Evolutionary conservation across 1,139 yeast genomes (phyloP).

Genomic region (Magnusiomyces sp.): DNA sequence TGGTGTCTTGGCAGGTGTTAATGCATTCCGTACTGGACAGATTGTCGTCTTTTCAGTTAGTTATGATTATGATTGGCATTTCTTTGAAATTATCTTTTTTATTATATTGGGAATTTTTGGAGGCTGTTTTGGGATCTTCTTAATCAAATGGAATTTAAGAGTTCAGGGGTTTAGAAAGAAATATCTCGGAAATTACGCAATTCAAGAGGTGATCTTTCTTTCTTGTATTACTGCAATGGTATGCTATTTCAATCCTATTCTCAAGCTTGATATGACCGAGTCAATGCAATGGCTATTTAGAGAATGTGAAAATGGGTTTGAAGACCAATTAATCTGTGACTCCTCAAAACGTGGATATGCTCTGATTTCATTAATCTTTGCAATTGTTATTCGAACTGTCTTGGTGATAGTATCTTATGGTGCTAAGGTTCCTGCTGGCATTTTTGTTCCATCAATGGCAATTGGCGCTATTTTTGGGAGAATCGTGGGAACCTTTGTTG

Average conservation of each 20-base stretch:
- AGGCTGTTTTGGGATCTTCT: conserved; percentile 77
- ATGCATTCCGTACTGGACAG: conserved; percentile 93
- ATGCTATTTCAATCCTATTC: conserved; percentile 76
- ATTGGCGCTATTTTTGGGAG: conserved; percentile 94
- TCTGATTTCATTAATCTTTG: conserved; percentile 50
- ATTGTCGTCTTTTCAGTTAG: conserved; percentile 83
- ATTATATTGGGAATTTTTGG: conserved; percentile 80
- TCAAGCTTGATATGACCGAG: conserved; percentile 88
- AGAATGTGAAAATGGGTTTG: conserved; percentile 52
- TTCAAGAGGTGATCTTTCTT: conserved; percentile 63
- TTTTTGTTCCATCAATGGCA: conserved; percentile 95
- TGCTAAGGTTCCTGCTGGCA: conserved; percentile 89
- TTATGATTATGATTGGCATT: conserved; percentile 81
- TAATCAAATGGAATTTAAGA: conserved; percentile 69
- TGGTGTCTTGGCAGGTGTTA: conserved; percentile 56
- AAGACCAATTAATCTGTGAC: conserved; percentile 25
- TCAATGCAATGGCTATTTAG: conserved; percentile 84
- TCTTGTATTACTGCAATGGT: conserved; percentile 65
- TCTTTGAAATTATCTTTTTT: conserved; percentile 75
- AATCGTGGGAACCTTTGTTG: conserved; percentile 64
- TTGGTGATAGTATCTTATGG: conserved; percentile 84
- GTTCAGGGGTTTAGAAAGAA: conserved; percentile 73
- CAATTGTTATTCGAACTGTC: conserved; percentile 62
- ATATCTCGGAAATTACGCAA: conserved; percentile 48
- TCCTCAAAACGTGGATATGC: conserved; percentile 26